These are phyloP conservation scores for Naganishia cerealis DNA, from an alignment of 1,284 basidiomycete species.

Conservation along the genomic window DNA sequence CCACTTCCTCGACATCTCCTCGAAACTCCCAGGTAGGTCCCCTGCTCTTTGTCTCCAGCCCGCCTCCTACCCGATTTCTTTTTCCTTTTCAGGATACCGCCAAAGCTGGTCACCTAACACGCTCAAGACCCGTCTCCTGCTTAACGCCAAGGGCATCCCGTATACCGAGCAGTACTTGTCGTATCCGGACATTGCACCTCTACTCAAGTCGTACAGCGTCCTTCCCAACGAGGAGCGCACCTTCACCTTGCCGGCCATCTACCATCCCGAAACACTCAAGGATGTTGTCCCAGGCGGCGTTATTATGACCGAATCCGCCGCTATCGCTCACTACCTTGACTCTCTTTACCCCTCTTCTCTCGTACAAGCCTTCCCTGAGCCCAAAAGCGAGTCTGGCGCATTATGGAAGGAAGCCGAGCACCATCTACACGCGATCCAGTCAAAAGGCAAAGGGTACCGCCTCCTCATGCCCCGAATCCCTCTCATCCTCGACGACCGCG, in stretches of 20 bases:
- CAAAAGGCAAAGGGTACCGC: background rate
- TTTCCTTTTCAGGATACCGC: constrained; percentile 15
- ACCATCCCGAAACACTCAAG: constrained; percentile 24
- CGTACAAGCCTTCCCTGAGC: constrained; percentile 16
- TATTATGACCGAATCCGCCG: constrained; percentile 30
- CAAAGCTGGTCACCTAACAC: constrained; percentile 38
- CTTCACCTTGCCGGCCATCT: constrained; percentile 34
- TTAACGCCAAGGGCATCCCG: constrained; percentile 35
- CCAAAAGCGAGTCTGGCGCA: constrained; percentile 6
- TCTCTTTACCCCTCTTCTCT: constrained; percentile 13
- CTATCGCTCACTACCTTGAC: constrained; percentile 35
- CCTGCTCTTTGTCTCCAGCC: background rate
- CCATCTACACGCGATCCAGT: constrained; percentile 5
- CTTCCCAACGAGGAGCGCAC: background rate
- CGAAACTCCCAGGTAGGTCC: constrained; percentile 23
- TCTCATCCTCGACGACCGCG: constrained; percentile 33
- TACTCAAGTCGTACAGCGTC: constrained; percentile 30
- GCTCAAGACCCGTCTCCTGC: constrained; percentile 31
- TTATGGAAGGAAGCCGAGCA: constrained; percentile 12
- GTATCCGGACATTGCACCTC: constrained; percentile 37
- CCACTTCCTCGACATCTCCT: constrained; percentile 36
- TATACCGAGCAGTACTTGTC: constrained; percentile 35
- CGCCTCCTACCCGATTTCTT: too few species aligned
- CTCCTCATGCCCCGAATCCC: constrained; percentile 28
- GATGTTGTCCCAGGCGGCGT: constrained; percentile 21